Conservation (phyloP, 2,329 filamentous ascomycete genomes). For the Fusarium scirpi region DNA sequence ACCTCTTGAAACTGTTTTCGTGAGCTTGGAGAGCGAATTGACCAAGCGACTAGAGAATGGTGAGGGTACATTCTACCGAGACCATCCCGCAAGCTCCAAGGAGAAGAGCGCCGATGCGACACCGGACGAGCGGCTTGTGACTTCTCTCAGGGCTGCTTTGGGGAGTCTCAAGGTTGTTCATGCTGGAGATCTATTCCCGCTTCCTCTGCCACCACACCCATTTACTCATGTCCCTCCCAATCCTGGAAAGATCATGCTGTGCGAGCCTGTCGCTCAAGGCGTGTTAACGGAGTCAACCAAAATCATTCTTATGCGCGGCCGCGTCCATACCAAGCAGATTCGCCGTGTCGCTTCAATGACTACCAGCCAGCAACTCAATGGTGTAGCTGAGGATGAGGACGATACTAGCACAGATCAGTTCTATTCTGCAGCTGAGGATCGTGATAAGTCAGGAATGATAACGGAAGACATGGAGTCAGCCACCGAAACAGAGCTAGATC, state of each 20-base stretch:
- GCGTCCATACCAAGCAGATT: slow-evolving; percentile 65
- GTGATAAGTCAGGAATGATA: slow-evolving; percentile 68
- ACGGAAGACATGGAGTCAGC: slow-evolving; percentile 69
- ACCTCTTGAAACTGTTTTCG: slow-evolving; percentile 85
- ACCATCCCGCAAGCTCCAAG: slow-evolving; percentile 61
- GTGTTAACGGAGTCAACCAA: slow-evolving; percentile 81
- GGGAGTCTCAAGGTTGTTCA: slow-evolving; percentile 81
- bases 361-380: slow-evolving; percentile 61
- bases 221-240: slow-evolving; percentile 87
- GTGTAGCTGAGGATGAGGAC: slow-evolving; percentile 73
- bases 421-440: slow-evolving; percentile 90
- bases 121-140: slow-evolving; percentile 69
- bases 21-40: slow-evolving; percentile 84
- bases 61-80: slow-evolving; percentile 82
- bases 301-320: slow-evolving; percentile 80
- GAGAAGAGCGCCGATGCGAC: slow-evolving; percentile 55
- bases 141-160: slow-evolving; percentile 80
- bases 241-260: slow-evolving; percentile 89
- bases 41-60: slow-evolving; percentile 84
- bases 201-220: slow-evolving; percentile 85
- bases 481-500: slow-evolving; percentile 73
- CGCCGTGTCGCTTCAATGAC: slow-evolving; percentile 62
- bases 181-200: slow-evolving; percentile 79
- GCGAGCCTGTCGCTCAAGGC: slow-evolving; percentile 93
- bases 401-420: slow-evolving; percentile 92